Percentiles rank a stretch among this genome's conserved stretches.
Conservation (phyloP, 257 asterid genomes). For the Solanum chiquidenum region DNA sequence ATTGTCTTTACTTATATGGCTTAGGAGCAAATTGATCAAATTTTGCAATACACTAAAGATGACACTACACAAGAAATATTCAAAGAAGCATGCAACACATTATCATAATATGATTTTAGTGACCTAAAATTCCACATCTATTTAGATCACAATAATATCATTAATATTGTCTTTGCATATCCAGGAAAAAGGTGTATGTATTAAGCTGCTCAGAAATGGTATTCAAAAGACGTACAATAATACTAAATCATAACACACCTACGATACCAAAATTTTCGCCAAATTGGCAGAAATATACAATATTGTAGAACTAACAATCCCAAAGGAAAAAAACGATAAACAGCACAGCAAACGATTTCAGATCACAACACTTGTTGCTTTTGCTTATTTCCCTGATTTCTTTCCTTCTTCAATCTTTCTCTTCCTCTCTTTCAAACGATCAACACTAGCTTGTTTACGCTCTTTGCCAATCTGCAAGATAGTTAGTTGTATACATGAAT, state of each 20-base stretch:
- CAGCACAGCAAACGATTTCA: not conserved
- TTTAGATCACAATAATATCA: not conserved
- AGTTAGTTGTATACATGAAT: not conserved
- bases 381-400: conserved; percentile 9
- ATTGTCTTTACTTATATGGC: no score
- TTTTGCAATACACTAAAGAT: not conserved
- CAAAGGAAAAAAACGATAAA: not conserved
- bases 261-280: conserved; percentile 10
- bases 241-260: not conserved
- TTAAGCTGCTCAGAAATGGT: not conserved
- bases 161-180: not conserved
- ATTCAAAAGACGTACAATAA: not conserved
- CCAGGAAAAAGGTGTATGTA: not conserved
- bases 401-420: conserved; percentile 35
- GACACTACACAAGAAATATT: not conserved
- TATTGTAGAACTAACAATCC: not conserved
- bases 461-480: conserved; percentile 41
- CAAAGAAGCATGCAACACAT: not conserved
- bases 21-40: no score
- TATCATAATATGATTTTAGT: not conserved
- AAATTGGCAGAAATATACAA: not conserved
- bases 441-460: conserved; percentile 22
- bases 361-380: not conserved
- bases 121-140: not conserved
- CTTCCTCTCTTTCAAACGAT: conserved; percentile 36